phyloP scores from a whole-genome alignment of 2,329 filamentous ascomycete genomes.

The Aspergillus sergii region DNA sequence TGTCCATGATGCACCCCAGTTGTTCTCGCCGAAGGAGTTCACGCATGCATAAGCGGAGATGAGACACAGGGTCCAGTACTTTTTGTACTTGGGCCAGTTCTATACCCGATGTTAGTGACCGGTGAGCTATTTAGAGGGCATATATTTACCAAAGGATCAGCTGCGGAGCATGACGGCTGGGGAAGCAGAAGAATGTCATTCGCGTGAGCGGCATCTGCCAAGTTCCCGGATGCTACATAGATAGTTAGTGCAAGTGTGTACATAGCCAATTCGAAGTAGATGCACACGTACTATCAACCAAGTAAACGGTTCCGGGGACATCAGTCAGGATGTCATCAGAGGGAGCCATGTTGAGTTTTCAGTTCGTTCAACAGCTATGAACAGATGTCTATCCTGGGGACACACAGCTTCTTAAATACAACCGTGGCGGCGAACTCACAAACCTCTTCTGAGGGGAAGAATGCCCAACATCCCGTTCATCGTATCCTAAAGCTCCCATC shows the following conservation, averaged over 20 bases:
- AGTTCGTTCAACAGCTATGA: background rate
- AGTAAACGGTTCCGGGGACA: constrained; percentile 38
- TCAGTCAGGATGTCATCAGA: constrained; percentile 25
- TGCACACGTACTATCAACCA: constrained; percentile 30
- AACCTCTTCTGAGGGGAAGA: background rate
- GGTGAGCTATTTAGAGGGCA: background rate
- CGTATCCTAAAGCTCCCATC: background rate
- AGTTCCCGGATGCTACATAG: constrained; percentile 17
- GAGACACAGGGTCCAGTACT: constrained; percentile 44
- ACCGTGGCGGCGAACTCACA: background rate
- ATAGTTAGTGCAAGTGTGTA: background rate
- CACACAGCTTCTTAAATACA: background rate
- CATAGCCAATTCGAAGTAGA: background rate
- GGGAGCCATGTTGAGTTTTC: constrained; percentile 17
- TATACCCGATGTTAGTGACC: background rate
- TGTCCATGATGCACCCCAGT: constrained; percentile 46
- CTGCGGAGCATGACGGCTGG: constrained; percentile 32
- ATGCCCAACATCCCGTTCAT: background rate
- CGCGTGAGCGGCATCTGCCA: constrained; percentile 27
- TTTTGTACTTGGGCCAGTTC: constrained; percentile 42
- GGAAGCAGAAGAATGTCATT: constrained; percentile 38
- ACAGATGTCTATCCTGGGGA: background rate
- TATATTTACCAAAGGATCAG: constrained; percentile 31
- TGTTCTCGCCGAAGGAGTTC: constrained; percentile 46
- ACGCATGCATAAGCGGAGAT: constrained; percentile 45